phyloP scores from a whole-genome alignment of 2,329 filamentous ascomycete species.

The Curvularia sp. region DNA sequence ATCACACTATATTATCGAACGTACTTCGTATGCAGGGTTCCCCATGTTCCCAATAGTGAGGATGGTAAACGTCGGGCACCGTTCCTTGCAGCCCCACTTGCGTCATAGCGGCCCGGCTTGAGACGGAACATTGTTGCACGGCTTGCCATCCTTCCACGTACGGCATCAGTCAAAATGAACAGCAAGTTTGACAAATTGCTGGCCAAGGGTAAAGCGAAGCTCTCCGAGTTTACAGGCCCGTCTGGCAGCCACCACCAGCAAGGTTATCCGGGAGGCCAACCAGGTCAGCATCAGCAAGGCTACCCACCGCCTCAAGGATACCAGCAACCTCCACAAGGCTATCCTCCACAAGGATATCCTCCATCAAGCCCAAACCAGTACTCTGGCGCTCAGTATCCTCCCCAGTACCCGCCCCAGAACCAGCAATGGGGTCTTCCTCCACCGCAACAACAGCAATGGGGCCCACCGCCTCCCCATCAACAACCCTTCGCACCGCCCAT shows the following conservation, averaged over 20 bases:
- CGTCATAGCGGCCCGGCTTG: slow-evolving; percentile 21
- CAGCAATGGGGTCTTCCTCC: slow-evolving; percentile 26
- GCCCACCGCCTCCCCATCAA: slow-evolving; percentile 34
- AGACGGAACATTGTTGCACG: slow-evolving; percentile 12
- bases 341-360: not conserved
- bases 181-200: slow-evolving; percentile 43
- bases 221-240: slow-evolving; percentile 41
- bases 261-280: slow-evolving; percentile 31
- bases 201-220: slow-evolving; percentile 48
- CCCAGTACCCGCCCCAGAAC: slow-evolving; percentile 29
- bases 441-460: slow-evolving; percentile 30
- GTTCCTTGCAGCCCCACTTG: slow-evolving; percentile 9
- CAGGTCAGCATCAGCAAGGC: slow-evolving; percentile 18
- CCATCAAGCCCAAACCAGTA: slow-evolving; percentile 24
- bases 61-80: not conserved
- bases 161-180: slow-evolving; percentile 32
- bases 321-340: slow-evolving; percentile 16
- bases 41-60: not conserved
- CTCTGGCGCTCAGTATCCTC: slow-evolving; percentile 30
- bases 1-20: no score
- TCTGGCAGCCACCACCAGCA: slow-evolving; percentile 30
- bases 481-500: slow-evolving; percentile 38
- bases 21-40: no score
- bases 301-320: slow-evolving; percentile 24
- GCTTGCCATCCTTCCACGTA: slow-evolving; percentile 1